Base-by-base conservation (phyloP, 208 protist species). In the Wallacemonas sp. region DNA sequence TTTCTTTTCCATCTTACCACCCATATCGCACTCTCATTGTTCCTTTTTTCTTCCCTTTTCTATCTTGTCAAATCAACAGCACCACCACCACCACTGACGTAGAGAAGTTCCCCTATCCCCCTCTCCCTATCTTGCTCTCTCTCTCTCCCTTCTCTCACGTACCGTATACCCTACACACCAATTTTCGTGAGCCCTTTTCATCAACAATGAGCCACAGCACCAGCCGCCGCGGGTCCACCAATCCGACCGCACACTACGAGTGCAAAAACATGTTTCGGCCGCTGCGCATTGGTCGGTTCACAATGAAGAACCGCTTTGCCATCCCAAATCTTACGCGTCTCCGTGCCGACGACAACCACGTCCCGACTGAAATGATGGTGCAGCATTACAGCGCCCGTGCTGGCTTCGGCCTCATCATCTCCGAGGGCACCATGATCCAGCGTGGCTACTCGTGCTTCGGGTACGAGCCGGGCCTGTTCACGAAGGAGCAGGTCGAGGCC, bases 331-430 rank as follows among this genome's bases (percentile, higher is more conserved):
- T 87, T 32, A 90, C 86, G 0, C 83, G 86, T 32, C 57, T 61
- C 34, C 77, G 83, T 29, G 83, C 80, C 2, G 69, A 72, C 33
- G 72, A 65, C 34, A 61, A 72, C 23, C 80, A 85, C 67, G 65
- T 80, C 32, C 80, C 80, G 19, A 81, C 63, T 26, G 43, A 65
- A 23, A 48, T 70, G 27, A 82, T 81, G 74, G 33, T 52, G n/a
- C 41, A 74, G 30, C 83, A 92, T 72, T 92, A 90, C 66, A 34
- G 21, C 23, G 74, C 79, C 49, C 76, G 87, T 29, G 82, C 84
- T 17, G 67, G 56, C 9, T 66, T 68, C 38, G 85, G 87, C 19
- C 63, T 93, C 27, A 66, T 92, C 26, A 77, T 94, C 32, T 63
- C 85, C n/a, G 87, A 94, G 72, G 72, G 74, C 1, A 80, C 76